Evolutionary conservation across 2,329 filamentous ascomycete species (phyloP), one percentile per base, ranked within the genome.

Genomic region (Neoarthrinium moseri): DNA sequence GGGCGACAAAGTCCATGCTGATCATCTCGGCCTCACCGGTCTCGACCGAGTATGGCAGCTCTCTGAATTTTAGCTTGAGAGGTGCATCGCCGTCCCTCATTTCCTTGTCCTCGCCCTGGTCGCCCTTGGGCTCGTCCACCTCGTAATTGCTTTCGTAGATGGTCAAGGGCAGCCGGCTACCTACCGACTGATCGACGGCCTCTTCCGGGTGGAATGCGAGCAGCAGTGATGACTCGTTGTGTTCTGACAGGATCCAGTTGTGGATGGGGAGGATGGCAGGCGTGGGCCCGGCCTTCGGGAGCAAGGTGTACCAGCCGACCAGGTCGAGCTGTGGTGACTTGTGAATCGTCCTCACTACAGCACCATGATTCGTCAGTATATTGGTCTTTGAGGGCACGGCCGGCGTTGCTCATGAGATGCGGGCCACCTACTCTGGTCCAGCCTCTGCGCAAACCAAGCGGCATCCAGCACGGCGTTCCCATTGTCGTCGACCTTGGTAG

Each of bases 1-100:
- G 84, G 1, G 92, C 91, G 17, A 99, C 87, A 54, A 91, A 95
- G 66, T 96, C 91, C 59, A 99, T 89, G 56, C 89, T 88, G 54
- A 99, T 97, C 91, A 96, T 96, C 67, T 99, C 94, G 1, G 91
- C 91, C 65, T 97, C 91, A 8, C 89, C 90, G 0, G 91, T 96
- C 69, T 97, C 94, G 2, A 97, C 84, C 0, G 86, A 86, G 65
- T 94, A 97, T 2, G 86, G 82, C 8, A 97, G 69, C 61, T 95
- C 87, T 49, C 86, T 81, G 67, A 97, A 97, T 58, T 81, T 86
- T 49, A 94, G 76, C 41, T 77, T 80, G 20, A 83, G 63, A 3
- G 72, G 65, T 1, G 72, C 64, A 26, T 81, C 67, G 62, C 77
- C 64, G 52, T 89, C 87, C 52, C 88, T 85, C 70, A 92, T 86